These are phyloP conservation scores for Beverwykella pulmonaria DNA, from an alignment of 495 filamentous ascomycete genomes.

Conservation along the genomic window DNA sequence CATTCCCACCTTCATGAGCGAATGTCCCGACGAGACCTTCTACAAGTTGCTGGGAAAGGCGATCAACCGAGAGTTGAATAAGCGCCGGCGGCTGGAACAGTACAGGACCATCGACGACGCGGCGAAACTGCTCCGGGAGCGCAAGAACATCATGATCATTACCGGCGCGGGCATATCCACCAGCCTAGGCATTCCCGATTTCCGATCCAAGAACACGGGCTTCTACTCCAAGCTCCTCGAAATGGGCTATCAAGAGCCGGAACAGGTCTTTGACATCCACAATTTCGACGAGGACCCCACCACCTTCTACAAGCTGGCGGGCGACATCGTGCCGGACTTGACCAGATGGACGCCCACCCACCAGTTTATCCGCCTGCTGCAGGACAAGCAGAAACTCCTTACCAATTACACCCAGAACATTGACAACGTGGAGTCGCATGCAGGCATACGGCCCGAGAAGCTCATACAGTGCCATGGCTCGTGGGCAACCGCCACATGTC, in stretches of 20 bases:
- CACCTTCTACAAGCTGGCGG: slow-evolving; percentile 90
- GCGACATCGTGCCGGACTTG: slow-evolving; percentile 80
- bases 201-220: slow-evolving; percentile 67
- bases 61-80: slow-evolving; percentile 79
- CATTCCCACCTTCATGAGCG: slow-evolving; percentile 68
- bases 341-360: slow-evolving; percentile 85
- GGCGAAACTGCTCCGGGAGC: slow-evolving; percentile 69
- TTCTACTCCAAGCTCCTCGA: slow-evolving; percentile 82
- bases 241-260: slow-evolving; percentile 77
- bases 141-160: slow-evolving; percentile 85
- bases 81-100: slow-evolving; percentile 74
- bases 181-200: slow-evolving; percentile 69
- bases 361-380: slow-evolving; percentile 91
- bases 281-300: slow-evolving; percentile 77
- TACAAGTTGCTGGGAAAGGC: slow-evolving; percentile 73
- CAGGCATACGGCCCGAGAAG: slow-evolving; percentile 79
- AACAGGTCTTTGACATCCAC: slow-evolving; percentile 91
- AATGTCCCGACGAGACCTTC: slow-evolving; percentile 59
- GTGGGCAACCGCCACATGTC: slow-evolving; percentile 88
- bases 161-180: slow-evolving; percentile 91
- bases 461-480: slow-evolving; percentile 96
- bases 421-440: slow-evolving; percentile 90
- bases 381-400: slow-evolving; percentile 84
- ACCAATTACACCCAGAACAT: slow-evolving; percentile 99
- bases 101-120: slow-evolving; percentile 91